Base-by-base conservation (phyloP, 768 basidiomycete genomes). In the Multifurca ochricompacta region DNA sequence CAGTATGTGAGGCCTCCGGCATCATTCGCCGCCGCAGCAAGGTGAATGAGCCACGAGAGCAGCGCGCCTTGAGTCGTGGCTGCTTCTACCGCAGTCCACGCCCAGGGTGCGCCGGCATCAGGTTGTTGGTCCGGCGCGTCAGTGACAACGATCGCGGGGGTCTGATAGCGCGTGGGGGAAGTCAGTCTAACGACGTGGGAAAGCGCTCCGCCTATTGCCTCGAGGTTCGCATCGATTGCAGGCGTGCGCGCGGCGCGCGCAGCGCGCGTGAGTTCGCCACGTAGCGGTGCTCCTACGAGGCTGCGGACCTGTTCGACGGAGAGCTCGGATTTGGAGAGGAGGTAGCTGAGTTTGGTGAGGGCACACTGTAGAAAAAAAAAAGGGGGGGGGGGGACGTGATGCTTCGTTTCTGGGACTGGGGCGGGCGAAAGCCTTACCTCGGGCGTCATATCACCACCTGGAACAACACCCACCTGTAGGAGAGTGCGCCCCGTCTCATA, bases 401-500 rank as follows among this genome's bases (percentile, higher is more conserved):
- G n/a, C n/a, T n/a, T n/a, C n/a, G n/a, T n/a, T n/a, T n/a, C n/a
- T n/a, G n/a, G n/a, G n/a, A n/a, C n/a, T n/a, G n/a, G n/a, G n/a
- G 27, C 46, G 21, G 21, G 14, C 11, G 18, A 16, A 39, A 35
- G 13, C 54, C 70, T 35, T 55, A 89, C 90, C 79, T 95, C 91
- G n/a, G 91, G 89, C 1, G 93, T 96, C 92, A 95, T 94, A 67
- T 96, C 93, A 25, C 80, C 81, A 6, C 92, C 92, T 0, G 88
- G 77, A 11, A 93, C 78, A 18, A 94, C 84, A 0, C 92, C 91
- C n/a, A 73, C 77, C 43, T 80, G 75, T 31, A 82, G 71, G 19
- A 93, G 72, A 3, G 78, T 77, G 60, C 83, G 73, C 4, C 87
- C 90, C 11, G 87, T 85, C 69, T 87, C 83, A 61, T 94, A 94